Conservation (phyloP, 2,329 filamentous ascomycete species). For the Coniella lustricola region DNA sequence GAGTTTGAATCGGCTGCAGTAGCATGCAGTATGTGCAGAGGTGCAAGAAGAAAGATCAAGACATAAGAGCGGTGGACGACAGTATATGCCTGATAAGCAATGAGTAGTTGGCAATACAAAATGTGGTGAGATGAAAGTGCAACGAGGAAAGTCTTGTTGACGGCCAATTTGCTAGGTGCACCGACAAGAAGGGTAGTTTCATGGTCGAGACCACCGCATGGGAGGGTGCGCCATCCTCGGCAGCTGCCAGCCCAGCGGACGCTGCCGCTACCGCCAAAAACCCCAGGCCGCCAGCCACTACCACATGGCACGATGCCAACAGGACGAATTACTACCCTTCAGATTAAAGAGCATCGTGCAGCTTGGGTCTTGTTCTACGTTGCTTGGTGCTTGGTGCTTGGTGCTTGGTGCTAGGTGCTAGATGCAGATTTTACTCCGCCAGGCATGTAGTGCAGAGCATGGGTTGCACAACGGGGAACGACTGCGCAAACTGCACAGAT, state of each 20-base stretch:
- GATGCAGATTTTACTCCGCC: too few species aligned
- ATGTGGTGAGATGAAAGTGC: neutral
- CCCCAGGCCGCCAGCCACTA: neutral
- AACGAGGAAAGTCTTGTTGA: neutral
- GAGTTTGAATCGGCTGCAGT: constrained; percentile 21
- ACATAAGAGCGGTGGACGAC: too few species aligned
- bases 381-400: neutral
- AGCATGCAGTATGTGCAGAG: too few species aligned
- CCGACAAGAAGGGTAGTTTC: constrained; percentile 49
- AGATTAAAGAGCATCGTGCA: neutral
- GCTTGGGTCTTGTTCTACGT: neutral
- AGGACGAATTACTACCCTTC: constrained; percentile 13
- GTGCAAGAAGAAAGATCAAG: too few species aligned
- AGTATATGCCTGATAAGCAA: too few species aligned
- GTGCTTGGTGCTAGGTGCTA: too few species aligned
- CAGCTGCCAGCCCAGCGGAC: constrained; percentile 21
- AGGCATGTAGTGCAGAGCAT: too few species aligned
- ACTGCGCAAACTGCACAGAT: too few species aligned
- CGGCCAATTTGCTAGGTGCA: constrained; percentile 39
- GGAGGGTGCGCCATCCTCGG: constrained; percentile 34
- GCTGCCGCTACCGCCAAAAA: constrained; percentile 1
- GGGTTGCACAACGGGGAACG: too few species aligned
- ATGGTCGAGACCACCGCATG: constrained; percentile 58
- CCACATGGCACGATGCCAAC: constrained; percentile 29
- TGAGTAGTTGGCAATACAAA: neutral